Evolutionary conservation across 1,139 yeast species (phyloP).

Genomic region (Sugiyamaella paludigena): DNA sequence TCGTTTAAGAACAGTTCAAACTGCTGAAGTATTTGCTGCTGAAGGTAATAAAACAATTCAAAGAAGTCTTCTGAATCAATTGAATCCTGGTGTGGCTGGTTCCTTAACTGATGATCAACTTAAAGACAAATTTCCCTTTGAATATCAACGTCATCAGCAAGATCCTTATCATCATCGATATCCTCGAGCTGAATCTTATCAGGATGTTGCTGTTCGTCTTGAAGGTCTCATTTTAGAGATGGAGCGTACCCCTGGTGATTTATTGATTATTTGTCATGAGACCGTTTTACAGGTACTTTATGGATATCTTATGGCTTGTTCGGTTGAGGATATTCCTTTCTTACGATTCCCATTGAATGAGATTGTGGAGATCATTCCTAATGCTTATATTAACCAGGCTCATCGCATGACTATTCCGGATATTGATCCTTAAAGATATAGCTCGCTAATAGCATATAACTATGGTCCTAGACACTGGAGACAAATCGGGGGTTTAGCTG

Average conservation of each 20-base stretch:
- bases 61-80: conserved; percentile 78
- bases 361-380: conserved; percentile 80
- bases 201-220: conserved; percentile 89
- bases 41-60: conserved; percentile 62
- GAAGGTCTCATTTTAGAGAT: conserved; percentile 91
- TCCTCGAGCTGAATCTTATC: conserved; percentile 92
- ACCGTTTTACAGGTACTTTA: conserved; percentile 83
- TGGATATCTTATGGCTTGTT: conserved; percentile 91
- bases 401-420: conserved; percentile 47
- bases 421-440: conserved; percentile 21
- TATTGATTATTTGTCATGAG: conserved; percentile 90
- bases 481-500: too few species aligned
- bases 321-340: conserved; percentile 80
- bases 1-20: conserved; percentile 74
- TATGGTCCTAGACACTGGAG: too few species aligned
- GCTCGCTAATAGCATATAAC: too few species aligned
- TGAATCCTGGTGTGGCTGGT: conserved; percentile 89
- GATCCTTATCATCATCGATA: conserved; percentile 94
- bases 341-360: conserved; percentile 77
- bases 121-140: conserved; percentile 59
- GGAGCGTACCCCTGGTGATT: conserved; percentile 87
- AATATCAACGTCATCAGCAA: conserved; percentile 57
- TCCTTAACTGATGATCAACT: conserved; percentile 63
- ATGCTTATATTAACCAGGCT: conserved; percentile 80
- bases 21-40: conserved; percentile 65